A percentile compares a stretch with the other conserved stretches of the same genome.
phyloP scores from a whole-genome alignment of 257 asterid species.

The Coffea eugenioides region DNA sequence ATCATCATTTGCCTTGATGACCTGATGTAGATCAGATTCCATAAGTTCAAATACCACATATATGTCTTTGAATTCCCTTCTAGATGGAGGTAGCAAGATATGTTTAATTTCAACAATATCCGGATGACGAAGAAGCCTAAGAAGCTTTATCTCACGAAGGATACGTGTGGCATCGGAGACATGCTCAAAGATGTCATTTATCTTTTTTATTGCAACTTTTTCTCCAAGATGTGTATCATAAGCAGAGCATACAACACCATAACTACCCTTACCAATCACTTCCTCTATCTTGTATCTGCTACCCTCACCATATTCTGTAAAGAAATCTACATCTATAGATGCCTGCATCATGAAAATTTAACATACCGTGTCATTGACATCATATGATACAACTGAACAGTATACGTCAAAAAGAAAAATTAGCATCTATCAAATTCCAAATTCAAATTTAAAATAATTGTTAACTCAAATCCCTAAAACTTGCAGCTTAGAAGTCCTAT shows the following conservation, averaged over 20 bases:
- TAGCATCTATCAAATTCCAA: background rate
- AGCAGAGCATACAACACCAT: slow-evolving; percentile 96
- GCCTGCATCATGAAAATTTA: slow-evolving; percentile 44
- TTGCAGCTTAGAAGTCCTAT: background rate
- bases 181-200: slow-evolving; percentile 90
- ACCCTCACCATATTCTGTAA: slow-evolving; percentile 96
- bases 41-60: slow-evolving; percentile 88
- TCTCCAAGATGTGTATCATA: slow-evolving; percentile 84
- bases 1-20: slow-evolving; percentile 87
- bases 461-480: background rate
- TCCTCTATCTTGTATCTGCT: slow-evolving; percentile 89
- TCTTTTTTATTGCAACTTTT: slow-evolving; percentile 93
- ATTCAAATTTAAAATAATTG: background rate
- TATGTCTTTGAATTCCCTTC: slow-evolving; percentile 93
- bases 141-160: slow-evolving; percentile 95
- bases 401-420: background rate
- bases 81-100: slow-evolving; percentile 89
- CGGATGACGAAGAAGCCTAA: slow-evolving; percentile 93
- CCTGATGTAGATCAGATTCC: slow-evolving; percentile 98
- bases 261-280: slow-evolving; percentile 97
- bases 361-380: slow-evolving; percentile 13
- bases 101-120: slow-evolving; percentile 96
- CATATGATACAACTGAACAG: background rate
- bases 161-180: slow-evolving; percentile 97
- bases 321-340: slow-evolving; percentile 75